Evolutionary conservation across 1,284 basidiomycete genomes (phyloP).

Genomic region (Mycosarcoma maydis): DNA sequence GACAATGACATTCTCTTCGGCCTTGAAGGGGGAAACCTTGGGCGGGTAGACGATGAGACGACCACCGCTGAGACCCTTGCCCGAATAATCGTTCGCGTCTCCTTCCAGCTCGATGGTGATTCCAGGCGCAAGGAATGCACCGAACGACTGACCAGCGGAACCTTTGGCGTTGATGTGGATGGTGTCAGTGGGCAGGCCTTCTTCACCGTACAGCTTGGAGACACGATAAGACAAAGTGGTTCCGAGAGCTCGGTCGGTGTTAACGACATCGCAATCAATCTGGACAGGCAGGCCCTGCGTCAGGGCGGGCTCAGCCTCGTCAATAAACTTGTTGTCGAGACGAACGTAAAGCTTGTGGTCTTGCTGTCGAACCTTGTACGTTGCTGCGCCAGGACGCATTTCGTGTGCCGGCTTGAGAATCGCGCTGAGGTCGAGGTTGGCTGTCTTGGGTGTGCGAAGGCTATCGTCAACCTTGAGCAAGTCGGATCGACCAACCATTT

Average conservation of each 20-base stretch:
- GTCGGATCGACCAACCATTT: slow-evolving; percentile 63
- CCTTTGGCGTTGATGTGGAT: slow-evolving; percentile 66
- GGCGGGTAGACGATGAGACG: slow-evolving; percentile 63
- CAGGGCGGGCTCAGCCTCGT: slow-evolving; percentile 62
- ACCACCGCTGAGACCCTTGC: slow-evolving; percentile 57
- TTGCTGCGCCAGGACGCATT: slow-evolving; percentile 65
- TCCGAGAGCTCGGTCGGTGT: slow-evolving; percentile 64
- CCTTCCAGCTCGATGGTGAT: slow-evolving; percentile 64
- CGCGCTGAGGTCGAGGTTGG: slow-evolving; percentile 54
- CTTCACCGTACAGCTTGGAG: slow-evolving; percentile 62
- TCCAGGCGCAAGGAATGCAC: slow-evolving; percentile 63
- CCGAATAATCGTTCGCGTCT: slow-evolving; percentile 61
- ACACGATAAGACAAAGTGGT: slow-evolving; percentile 65
- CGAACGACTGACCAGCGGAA: slow-evolving; percentile 61
- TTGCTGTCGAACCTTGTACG: slow-evolving; percentile 65
- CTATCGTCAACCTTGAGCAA: slow-evolving; percentile 57
- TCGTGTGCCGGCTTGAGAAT: slow-evolving; percentile 62
- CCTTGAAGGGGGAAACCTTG: slow-evolving; percentile 62
- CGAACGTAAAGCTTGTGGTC: slow-evolving; percentile 65
- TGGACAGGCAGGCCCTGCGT: slow-evolving; percentile 60
- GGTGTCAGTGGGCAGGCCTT: slow-evolving; percentile 61
- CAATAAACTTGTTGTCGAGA: slow-evolving; percentile 65
- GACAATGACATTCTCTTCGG: slow-evolving; percentile 63
- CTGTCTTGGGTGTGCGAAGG: slow-evolving; percentile 58
- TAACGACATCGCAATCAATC: slow-evolving; percentile 64